Evolutionary conservation across 2,329 filamentous ascomycete genomes (phyloP).

Genomic region (Penicillium olsonii): DNA sequence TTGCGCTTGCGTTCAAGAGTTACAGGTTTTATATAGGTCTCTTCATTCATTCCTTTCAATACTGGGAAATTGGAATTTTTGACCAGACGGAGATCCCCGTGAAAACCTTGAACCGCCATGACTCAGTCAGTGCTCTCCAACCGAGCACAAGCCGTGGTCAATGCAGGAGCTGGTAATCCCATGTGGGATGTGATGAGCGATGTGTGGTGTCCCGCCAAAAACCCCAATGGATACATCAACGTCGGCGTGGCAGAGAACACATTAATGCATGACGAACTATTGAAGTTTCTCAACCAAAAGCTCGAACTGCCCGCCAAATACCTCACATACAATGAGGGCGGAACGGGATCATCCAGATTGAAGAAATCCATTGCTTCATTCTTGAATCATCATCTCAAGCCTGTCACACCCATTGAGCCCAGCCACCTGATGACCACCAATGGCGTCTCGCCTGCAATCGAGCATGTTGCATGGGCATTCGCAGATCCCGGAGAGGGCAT

Average conservation of each 20-base stretch:
- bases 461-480: constrained; percentile 36
- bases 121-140: constrained; percentile 9
- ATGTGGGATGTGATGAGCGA: constrained; percentile 51
- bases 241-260: constrained; percentile 57
- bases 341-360: constrained; percentile 28
- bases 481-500: constrained; percentile 38
- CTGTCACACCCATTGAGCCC: constrained; percentile 25
- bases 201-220: constrained; percentile 43
- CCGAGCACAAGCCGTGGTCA: constrained; percentile 16
- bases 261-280: constrained; percentile 52
- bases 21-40: too few species aligned
- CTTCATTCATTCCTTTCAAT: too few species aligned
- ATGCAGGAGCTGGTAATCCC: constrained; percentile 14
- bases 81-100: too few species aligned
- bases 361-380: constrained; percentile 33
- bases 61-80: background rate
- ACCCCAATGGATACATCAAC: constrained; percentile 49
- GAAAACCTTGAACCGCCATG: constrained; percentile 2
- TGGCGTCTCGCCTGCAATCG: constrained; percentile 38
- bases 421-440: constrained; percentile 37
- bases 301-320: constrained; percentile 33
- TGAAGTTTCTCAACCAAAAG: constrained; percentile 45
- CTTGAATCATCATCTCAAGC: constrained; percentile 34
- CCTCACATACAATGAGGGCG: constrained; percentile 44
- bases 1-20: too few species aligned